Evolutionary conservation across 176 grass and related monocot genomes (phyloP), one percentile per base, ranked within the genome.

Genomic region (Bolboschoenus planiculmis): DNA sequence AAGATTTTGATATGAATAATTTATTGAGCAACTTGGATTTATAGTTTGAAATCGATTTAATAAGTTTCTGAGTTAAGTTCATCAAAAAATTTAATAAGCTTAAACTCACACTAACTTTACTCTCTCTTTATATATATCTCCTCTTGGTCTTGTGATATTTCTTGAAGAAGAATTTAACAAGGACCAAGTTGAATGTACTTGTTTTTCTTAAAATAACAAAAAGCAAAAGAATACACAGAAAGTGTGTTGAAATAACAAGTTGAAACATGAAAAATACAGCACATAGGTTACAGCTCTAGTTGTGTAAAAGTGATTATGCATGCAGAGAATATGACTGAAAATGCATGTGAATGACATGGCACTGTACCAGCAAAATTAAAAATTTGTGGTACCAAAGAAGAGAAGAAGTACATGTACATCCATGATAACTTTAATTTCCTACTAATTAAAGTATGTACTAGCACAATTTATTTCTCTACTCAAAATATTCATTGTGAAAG

Each of bases 101-200:
- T n/a, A n/a, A n/a, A n/a, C n/a, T n/a, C n/a, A n/a, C n/a, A 48
- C 46, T 48, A 53, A 50, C 47, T 50, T n/a, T n/a, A n/a, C 47
- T 50, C 47, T 50, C 47, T 50, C 47, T 47, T 10, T n/a, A n/a
- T n/a, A n/a, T n/a, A n/a, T n/a, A n/a, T n/a, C n/a, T n/a, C 43
- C 47, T 13, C 47, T 14, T 13, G 47, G 67, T 72, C 37, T 43
- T 72, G n/a, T 26, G 39, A 50, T 16, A 29, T 47, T 26, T 29
- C 13, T 74, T 6, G 11, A 10, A 15, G 24, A 50, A 30, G 20
- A 9, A 72, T 72, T 75, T n/a, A 30, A 24, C 23, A 75, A 50
- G 71, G 71, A 75, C 71, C 71, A 76, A 76, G 71, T 76, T 76
- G 71, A 76, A n/a, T 76, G 43, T 76, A 50, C 71, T 42, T n/a